Percentiles rank a stretch among this genome's conserved stretches.
Conservation (phyloP, 2,329 filamentous ascomycete genomes). For the Triangularia verruculosa region DNA sequence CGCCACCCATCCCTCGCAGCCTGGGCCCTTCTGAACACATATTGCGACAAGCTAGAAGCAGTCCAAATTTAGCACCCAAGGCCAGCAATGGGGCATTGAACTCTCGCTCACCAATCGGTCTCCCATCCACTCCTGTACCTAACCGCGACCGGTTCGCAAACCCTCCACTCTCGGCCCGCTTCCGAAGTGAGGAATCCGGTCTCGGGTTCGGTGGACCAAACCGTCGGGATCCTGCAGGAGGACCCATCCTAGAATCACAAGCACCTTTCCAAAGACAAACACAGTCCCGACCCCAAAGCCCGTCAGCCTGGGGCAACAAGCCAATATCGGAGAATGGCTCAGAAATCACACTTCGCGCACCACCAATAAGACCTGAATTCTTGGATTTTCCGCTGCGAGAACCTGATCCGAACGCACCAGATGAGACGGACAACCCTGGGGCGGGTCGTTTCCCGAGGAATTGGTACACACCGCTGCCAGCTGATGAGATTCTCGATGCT, state of each 20-base stretch:
- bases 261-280: background rate
- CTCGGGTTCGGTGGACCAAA: background rate
- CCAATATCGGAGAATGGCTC: conserved; percentile 28
- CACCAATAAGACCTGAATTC: background rate
- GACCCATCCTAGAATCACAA: background rate
- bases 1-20: conserved; percentile 11
- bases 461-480: conserved; percentile 30
- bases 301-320: background rate
- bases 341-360: conserved; percentile 25
- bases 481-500: conserved; percentile 41
- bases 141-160: conserved; percentile 16
- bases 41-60: conserved; percentile 25
- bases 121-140: conserved; percentile 25
- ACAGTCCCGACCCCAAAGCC: background rate
- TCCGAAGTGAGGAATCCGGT: conserved; percentile 33
- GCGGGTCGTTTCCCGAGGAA: conserved; percentile 28
- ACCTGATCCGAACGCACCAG: conserved; percentile 15
- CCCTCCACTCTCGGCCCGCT: conserved; percentile 28
- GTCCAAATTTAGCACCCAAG: conserved; percentile 13
- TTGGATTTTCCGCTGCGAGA: conserved; percentile 6
- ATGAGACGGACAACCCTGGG: conserved; percentile 26
- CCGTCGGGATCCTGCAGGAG: background rate
- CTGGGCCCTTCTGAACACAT: conserved; percentile 14
- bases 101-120: conserved; percentile 20
- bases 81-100: conserved; percentile 13